These are phyloP conservation scores for Neurospora africana DNA, from an alignment of 495 filamentous ascomycete genomes.

Conservation along the genomic window DNA sequence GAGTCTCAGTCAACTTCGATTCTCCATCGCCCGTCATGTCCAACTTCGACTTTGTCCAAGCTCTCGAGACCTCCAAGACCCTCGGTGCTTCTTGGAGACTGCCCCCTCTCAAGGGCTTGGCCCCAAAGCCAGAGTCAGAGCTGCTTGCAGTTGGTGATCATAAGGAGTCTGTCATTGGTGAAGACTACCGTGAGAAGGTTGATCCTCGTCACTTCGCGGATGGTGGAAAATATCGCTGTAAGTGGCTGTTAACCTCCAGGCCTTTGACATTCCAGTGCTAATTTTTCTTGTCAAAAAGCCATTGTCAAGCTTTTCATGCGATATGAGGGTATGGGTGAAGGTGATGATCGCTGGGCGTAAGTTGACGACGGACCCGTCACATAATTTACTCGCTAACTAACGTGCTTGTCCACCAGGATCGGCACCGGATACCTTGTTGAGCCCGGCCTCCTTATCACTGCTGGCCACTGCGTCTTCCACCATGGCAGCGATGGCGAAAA, in stretches of 20 bases:
- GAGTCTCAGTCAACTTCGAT: neutral
- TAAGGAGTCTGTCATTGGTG: neutral
- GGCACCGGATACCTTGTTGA: neutral
- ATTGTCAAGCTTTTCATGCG: neutral
- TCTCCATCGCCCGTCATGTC: neutral
- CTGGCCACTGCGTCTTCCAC: neutral
- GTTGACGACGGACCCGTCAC: neutral
- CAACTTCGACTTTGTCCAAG: neutral
- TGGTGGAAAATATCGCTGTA: neutral
- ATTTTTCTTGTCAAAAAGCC: neutral
- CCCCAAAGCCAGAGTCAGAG: neutral
- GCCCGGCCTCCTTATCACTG: neutral
- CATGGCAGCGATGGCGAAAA: accelerated
- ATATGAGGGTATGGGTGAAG: accelerated
- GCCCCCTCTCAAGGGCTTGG: neutral
- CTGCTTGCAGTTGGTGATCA: neutral
- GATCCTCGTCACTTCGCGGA: accelerated
- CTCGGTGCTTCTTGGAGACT: neutral
- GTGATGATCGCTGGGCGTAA: neutral
- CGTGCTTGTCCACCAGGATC: neutral
- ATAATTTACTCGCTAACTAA: too few species aligned
- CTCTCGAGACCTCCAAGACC: neutral
- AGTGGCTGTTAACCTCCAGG: neutral
- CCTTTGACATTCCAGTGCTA: neutral
- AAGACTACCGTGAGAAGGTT: neutral